Base-by-base conservation (phyloP, 805 yeast genomes). In the Torulaspora quercuum region DNA sequence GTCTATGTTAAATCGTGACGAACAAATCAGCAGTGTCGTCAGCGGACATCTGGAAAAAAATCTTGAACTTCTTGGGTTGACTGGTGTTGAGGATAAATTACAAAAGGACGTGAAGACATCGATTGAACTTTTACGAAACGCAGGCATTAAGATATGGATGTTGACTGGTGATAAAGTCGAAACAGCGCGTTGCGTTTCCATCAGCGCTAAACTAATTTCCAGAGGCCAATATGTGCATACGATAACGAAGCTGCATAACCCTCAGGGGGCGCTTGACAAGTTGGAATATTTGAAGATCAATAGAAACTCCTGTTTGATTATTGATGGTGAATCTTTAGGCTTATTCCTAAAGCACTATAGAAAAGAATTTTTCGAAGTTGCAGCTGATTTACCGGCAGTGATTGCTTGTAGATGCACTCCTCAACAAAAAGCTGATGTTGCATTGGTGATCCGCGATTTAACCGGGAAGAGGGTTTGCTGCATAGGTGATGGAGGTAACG, bases 401-500 rank as follows among this genome's bases (percentile, higher is more conserved):
- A 78, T 92, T 54, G 97, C 98, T 0, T 92, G 98, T 59, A 82
- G 99, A 48, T 92, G 99, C 64, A 81, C 97, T 0, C 99, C 99
- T 0, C 97, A 94, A 61, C 99, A 92, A 55, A 92, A 92, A 59
- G 97, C 97, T 0, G 97, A 92, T 57, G 84, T 94, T 37, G 97
- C 97, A 0, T 51, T 75, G 16, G 67, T 82, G 46, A 92, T 92
- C 46, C 75, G 89, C 52, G 75, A 75, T 41, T 64, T 76, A 19
- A 92, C 97, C 0, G 85, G 86, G 4, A 86, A 85, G 55, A 69
- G 98, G 34, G 97, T 90, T 2, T 90, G 97, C 48, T 92, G 97
- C 55, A 94, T 92, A 49, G 99, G 99, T 39, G 99, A 92, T 63
- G 99, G 99, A 53, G 99, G 99, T 52, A 92, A 92, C 55, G 99